Evolutionary conservation across 257 asterid species (phyloP).

Genomic region (Plectranthus barbatus): DNA sequence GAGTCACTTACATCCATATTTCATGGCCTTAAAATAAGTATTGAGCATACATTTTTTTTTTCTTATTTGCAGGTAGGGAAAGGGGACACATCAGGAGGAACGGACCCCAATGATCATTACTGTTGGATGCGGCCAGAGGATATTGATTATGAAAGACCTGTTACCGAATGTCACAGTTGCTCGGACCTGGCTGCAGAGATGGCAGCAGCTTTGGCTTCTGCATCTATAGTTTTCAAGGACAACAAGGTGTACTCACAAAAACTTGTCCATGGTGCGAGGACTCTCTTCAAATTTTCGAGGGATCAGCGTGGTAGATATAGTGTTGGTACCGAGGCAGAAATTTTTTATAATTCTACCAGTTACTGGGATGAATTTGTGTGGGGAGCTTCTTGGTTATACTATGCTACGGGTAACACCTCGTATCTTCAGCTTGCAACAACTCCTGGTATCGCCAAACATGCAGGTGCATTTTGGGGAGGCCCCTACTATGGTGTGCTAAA

Average conservation of each 20-base stretch:
- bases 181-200: slow-evolving; percentile 93
- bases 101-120: slow-evolving; percentile 67
- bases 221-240: slow-evolving; percentile 94
- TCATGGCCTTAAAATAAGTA: neutral
- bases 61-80: slow-evolving; percentile 55
- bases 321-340: slow-evolving; percentile 48
- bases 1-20: neutral
- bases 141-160: slow-evolving; percentile 68
- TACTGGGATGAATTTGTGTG: slow-evolving; percentile 86
- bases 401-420: slow-evolving; percentile 81
- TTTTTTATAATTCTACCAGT: slow-evolving; percentile 67
- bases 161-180: slow-evolving; percentile 54
- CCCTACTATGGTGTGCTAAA: slow-evolving; percentile 82
- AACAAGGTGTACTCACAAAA: slow-evolving; percentile 79
- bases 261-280: slow-evolving; percentile 90
- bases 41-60: neutral
- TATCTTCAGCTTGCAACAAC: slow-evolving; percentile 86
- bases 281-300: slow-evolving; percentile 74
- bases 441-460: slow-evolving; percentile 70
- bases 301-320: slow-evolving; percentile 90
- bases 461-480: slow-evolving; percentile 97
- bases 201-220: slow-evolving; percentile 98
- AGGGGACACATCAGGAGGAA: slow-evolving; percentile 70
- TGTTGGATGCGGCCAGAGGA: slow-evolving; percentile 98
- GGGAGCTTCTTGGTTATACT: slow-evolving; percentile 96